Evolutionary conservation across 2,329 filamentous ascomycete genomes (phyloP).

Genomic region (Keithomyces neogunnii): DNA sequence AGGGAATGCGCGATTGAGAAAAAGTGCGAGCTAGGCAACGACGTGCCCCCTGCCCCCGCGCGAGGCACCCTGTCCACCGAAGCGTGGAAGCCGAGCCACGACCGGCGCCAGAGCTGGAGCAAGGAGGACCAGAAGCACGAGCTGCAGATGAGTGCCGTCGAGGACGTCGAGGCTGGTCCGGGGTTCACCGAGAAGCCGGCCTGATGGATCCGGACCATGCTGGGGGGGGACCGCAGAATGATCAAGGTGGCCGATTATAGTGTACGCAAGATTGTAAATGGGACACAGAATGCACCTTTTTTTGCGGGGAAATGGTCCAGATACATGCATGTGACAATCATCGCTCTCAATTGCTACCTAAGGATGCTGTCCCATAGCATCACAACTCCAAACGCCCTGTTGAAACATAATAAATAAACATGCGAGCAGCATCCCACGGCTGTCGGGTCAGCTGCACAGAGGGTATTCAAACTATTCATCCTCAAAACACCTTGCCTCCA

Average conservation of each 20-base stretch:
- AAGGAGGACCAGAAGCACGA: conserved; percentile 45
- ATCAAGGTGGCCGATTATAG: background rate
- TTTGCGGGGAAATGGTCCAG: background rate
- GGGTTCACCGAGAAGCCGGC: conserved; percentile 33
- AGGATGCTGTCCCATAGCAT: background rate
- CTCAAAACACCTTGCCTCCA: conserved; percentile 23
- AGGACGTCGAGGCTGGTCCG: conserved; percentile 24
- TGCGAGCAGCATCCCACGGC: background rate
- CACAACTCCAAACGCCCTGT: background rate
- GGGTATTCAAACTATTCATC: conserved; percentile 5
- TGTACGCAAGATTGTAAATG: background rate
- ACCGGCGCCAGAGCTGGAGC: conserved; percentile 43
- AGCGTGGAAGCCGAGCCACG: conserved; percentile 37
- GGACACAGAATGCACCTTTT: background rate
- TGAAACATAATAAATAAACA: background rate
- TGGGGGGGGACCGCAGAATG: background rate
- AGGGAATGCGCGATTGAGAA: too few relatives aligned
- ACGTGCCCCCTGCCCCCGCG: background rate
- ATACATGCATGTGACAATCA: background rate
- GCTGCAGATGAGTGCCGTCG: conserved; percentile 38
- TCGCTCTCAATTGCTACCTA: background rate
- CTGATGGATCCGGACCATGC: background rate
- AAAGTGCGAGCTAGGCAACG: too few relatives aligned
- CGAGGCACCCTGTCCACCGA: conserved; percentile 20
- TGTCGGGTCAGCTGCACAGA: conserved; percentile 1